phyloP scores from a whole-genome alignment of 495 filamentous ascomycete species.

The Hyaloscypha variabilis region DNA sequence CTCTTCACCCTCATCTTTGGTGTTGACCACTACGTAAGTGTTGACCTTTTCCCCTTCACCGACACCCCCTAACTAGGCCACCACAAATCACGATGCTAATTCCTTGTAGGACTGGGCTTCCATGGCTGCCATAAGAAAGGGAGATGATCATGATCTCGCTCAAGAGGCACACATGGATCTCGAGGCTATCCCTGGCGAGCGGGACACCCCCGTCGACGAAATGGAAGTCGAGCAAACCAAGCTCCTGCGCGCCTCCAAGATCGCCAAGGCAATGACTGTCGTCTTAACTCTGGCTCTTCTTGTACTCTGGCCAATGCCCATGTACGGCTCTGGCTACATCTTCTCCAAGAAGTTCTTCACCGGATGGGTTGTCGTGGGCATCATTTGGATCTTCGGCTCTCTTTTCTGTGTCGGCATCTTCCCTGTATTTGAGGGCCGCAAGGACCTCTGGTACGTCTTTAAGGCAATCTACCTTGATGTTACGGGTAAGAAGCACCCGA shows the following conservation, averaged over 20 bases:
- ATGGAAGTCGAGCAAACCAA: slow-evolving; percentile 40
- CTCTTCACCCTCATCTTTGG: slow-evolving; percentile 65
- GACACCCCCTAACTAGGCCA: no score
- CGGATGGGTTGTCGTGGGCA: slow-evolving; percentile 75
- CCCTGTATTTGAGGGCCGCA: slow-evolving; percentile 30
- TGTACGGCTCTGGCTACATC: slow-evolving; percentile 82
- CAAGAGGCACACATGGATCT: slow-evolving; percentile 35
- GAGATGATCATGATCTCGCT: slow-evolving; percentile 51
- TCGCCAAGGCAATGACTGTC: slow-evolving; percentile 77
- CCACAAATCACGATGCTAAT: no score
- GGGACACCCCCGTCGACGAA: slow-evolving; percentile 14
- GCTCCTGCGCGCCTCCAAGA: slow-evolving; percentile 71
- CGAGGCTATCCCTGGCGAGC: slow-evolving; percentile 29
- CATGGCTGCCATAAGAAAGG: slow-evolving; percentile 82
- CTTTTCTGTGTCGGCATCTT: slow-evolving; percentile 33
- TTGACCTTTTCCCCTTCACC: no score
- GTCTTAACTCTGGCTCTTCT: slow-evolving; percentile 75
- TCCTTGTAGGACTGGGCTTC: slow-evolving; percentile 88
- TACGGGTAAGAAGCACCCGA: slow-evolving; percentile 33
- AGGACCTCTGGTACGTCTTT: slow-evolving; percentile 65
- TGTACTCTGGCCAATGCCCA: slow-evolving; percentile 92
- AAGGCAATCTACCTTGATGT: slow-evolving; percentile 71
- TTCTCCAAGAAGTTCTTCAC: slow-evolving; percentile 83
- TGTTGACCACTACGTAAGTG: slow-evolving; percentile 77
- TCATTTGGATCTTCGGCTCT: slow-evolving; percentile 73